These are phyloP conservation scores for Thielaviopsis populi DNA, from an alignment of 2,329 filamentous ascomycete genomes.

Conservation along the genomic window DNA sequence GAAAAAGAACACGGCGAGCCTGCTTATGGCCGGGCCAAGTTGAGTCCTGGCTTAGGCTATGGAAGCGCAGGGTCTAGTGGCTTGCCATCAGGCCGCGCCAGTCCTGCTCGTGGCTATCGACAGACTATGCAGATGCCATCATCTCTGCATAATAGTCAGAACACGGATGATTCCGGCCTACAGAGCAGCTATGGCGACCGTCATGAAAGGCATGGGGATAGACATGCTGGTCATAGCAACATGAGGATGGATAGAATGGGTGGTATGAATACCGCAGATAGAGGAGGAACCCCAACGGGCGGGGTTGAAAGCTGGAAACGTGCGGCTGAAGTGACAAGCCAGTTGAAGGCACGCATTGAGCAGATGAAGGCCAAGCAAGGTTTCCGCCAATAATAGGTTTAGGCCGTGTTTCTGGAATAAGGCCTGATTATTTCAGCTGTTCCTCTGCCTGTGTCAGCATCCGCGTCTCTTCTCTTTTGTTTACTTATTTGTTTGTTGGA, in stretches of 20 bases:
- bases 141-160: constrained; percentile 7
- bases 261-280: neutral
- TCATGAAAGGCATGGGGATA: neutral
- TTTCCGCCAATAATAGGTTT: constrained; percentile 11
- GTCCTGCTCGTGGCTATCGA: constrained; percentile 42
- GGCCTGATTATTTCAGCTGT: neutral
- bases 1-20: constrained; percentile 59
- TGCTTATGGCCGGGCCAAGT: constrained; percentile 35
- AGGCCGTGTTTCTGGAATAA: neutral
- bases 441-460: neutral
- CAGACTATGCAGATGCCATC: constrained; percentile 21
- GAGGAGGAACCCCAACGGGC: constrained; percentile 8
- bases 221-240: neutral
- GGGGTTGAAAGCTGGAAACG: constrained; percentile 89
- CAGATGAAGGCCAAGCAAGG: constrained; percentile 66
- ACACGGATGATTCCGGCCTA: constrained; percentile 10
- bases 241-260: constrained; percentile 7
- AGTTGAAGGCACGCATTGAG: constrained; percentile 92
- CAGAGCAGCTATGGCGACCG: constrained; percentile 13
- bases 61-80: constrained; percentile 18
- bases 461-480: neutral
- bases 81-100: constrained; percentile 41
- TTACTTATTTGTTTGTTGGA: constrained; percentile 3
- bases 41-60: constrained; percentile 40
- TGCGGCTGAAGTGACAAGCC: constrained; percentile 92